Evolutionary conservation across 1,284 basidiomycete genomes (phyloP).

Genomic region (Coniferiporia weirii): DNA sequence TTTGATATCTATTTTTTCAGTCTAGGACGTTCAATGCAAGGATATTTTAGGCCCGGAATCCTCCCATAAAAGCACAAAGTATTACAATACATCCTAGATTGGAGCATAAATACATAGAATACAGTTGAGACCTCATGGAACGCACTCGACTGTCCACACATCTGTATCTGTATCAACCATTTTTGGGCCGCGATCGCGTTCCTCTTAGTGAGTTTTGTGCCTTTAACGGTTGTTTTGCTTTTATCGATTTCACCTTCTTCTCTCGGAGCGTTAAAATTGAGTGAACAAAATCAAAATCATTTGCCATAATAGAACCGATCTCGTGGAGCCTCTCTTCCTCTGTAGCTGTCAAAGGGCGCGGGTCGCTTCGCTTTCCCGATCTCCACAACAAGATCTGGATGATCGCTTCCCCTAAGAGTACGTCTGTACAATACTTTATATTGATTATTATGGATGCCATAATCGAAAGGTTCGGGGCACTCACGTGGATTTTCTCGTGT

Average conservation of each 20-base stretch:
- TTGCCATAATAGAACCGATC: conserved; percentile 40
- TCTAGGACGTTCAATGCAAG: neutral
- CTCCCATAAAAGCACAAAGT: neutral
- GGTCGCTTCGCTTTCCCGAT: conserved; percentile 44
- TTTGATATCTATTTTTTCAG: neutral
- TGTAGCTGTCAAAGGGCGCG: conserved; percentile 40
- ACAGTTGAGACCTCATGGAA: no score
- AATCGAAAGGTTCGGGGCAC: neutral
- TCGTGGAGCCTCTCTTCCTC: conserved; percentile 54
- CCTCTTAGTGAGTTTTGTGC: neutral
- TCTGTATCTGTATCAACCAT: neutral
- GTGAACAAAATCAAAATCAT: conserved; percentile 61
- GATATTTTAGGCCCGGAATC: neutral
- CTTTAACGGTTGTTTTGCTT: neutral
- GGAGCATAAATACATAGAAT: neutral
- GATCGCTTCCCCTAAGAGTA: conserved; percentile 63
- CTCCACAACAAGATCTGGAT: conserved; percentile 69
- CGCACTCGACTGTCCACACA: neutral
- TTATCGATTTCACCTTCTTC: conserved; percentile 26
- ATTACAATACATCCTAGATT: neutral
- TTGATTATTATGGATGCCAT: conserved; percentile 5
- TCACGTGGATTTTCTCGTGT: conserved; percentile 14
- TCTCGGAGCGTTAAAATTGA: conserved; percentile 50
- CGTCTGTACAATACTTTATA: conserved; percentile 61
- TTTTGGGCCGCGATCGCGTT: conserved; percentile 9